Percentiles rank a stretch among this genome's conserved stretches.
phyloP scores from a whole-genome alignment of 1,139 yeast genomes.

The Yamadazyma blattariae region DNA sequence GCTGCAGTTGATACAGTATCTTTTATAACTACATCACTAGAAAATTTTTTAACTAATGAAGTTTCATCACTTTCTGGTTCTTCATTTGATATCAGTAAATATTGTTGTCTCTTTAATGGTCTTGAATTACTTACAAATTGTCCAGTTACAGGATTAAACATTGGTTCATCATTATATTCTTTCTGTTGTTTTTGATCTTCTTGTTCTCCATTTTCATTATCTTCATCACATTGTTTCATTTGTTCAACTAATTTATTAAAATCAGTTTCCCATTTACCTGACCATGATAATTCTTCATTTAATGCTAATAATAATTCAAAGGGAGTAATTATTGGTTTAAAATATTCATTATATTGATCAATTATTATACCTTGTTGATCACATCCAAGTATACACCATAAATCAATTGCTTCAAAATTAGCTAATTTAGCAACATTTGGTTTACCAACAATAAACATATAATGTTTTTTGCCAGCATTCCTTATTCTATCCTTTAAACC shows the following conservation, averaged over 20 bases:
- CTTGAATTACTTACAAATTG: constrained; percentile 61
- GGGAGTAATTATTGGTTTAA: constrained; percentile 90
- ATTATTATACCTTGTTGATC: constrained; percentile 89
- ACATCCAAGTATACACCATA: constrained; percentile 95
- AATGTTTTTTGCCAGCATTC: constrained; percentile 84
- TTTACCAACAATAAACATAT: constrained; percentile 93
- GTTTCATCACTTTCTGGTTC: constrained; percentile 22
- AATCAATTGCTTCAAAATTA: constrained; percentile 85
- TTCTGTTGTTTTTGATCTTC: constrained; percentile 19
- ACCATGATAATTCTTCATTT: constrained; percentile 74
- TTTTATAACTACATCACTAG: constrained; percentile 61
- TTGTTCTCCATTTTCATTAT: constrained; percentile 18
- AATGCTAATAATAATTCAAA: constrained; percentile 84
- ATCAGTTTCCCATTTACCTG: constrained; percentile 90
- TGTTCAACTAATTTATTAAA: constrained; percentile 43
- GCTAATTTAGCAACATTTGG: constrained; percentile 98
- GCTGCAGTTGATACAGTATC: constrained; percentile 92
- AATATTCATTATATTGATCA: constrained; percentile 75
- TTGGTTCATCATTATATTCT: constrained; percentile 69
- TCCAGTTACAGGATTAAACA: constrained; percentile 89
- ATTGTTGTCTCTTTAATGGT: constrained; percentile 70
- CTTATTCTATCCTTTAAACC: constrained; percentile 59
- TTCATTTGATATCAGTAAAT: constrained; percentile 52
- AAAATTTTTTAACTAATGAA: constrained; percentile 56
- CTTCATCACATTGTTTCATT: no score